Conservation (phyloP, 2,329 filamentous ascomycete species). For the Alternaria hordeiaustralica region DNA sequence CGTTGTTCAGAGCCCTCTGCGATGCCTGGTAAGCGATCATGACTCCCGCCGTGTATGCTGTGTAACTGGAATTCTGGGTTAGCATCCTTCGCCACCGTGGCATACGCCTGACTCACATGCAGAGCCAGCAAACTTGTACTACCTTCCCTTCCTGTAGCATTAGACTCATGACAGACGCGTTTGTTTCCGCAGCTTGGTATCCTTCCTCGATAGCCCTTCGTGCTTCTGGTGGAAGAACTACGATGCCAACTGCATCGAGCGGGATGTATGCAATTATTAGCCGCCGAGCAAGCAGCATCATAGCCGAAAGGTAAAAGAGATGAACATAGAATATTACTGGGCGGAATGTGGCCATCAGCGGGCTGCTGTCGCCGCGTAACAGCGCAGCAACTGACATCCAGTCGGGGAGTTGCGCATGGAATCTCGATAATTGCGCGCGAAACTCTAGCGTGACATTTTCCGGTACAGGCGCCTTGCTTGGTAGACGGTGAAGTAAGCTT, state of each 20-base stretch:
- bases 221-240: constrained; percentile 6
- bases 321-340: constrained; percentile 25
- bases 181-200: constrained; percentile 20
- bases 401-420: constrained; percentile 15
- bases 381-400: constrained; percentile 21
- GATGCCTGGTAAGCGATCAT: constrained; percentile 22
- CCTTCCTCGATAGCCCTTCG: constrained; percentile 19
- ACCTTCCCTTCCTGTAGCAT: constrained; percentile 19
- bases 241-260: not conserved
- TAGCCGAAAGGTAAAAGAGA: constrained; percentile 30
- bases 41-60: constrained; percentile 20
- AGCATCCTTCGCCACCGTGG: not conserved
- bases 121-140: constrained; percentile 30
- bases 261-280: constrained; percentile 17
- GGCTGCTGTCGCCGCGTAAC: not conserved
- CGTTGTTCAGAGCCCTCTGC: constrained; percentile 18
- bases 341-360: not conserved
- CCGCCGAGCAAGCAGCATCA: constrained; percentile 23
- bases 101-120: constrained; percentile 16
- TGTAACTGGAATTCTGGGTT: constrained; percentile 10
- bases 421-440: constrained; percentile 14
- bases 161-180: constrained; percentile 20
- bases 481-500: constrained; percentile 16
- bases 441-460: constrained; percentile 11
- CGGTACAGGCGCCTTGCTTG: constrained; percentile 1